Conservation (phyloP, 306 rosid genomes). For the Vicia faba region DNA sequence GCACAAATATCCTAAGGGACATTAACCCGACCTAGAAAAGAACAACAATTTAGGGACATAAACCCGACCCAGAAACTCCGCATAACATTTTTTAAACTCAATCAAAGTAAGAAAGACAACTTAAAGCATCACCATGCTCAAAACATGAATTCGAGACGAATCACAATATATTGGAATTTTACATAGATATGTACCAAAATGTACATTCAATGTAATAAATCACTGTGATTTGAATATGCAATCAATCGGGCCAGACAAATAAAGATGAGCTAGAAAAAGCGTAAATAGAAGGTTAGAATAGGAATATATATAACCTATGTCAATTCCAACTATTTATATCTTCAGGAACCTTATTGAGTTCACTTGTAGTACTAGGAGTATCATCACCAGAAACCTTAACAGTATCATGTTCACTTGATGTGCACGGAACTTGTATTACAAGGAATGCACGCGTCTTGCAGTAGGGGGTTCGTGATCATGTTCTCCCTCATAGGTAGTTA, state of each 20-base stretch:
- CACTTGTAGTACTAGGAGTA: not conserved
- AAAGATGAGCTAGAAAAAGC: conserved; percentile 20
- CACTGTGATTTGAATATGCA: conserved; percentile 27
- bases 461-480: conserved; percentile 73
- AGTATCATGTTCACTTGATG: not conserved
- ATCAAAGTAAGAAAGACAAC: not conserved
- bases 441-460: conserved; percentile 51
- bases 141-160: conserved; percentile 19
- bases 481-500: conserved; percentile 81
- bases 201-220: conserved; percentile 33
- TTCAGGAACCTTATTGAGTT: too few species aligned
- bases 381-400: not conserved
- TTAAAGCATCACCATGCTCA: conserved; percentile 5
- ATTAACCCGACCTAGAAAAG: not conserved
- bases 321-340: conserved; percentile 34
- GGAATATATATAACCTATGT: conserved; percentile 41
- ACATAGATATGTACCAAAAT: conserved; percentile 31
- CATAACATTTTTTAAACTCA: conserved; percentile 6
- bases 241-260: conserved; percentile 29
- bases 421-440: conserved; percentile 40
- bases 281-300: conserved; percentile 33
- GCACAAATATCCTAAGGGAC: not conserved
- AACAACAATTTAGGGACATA: too few species aligned
- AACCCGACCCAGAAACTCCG: not conserved
- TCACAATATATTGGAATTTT: conserved; percentile 24